A percentile compares a stretch with the other conserved stretches of the same genome.
Evolutionary conservation across 179 eudicot species (phyloP).

Genomic region (Camellia oleifera): DNA sequence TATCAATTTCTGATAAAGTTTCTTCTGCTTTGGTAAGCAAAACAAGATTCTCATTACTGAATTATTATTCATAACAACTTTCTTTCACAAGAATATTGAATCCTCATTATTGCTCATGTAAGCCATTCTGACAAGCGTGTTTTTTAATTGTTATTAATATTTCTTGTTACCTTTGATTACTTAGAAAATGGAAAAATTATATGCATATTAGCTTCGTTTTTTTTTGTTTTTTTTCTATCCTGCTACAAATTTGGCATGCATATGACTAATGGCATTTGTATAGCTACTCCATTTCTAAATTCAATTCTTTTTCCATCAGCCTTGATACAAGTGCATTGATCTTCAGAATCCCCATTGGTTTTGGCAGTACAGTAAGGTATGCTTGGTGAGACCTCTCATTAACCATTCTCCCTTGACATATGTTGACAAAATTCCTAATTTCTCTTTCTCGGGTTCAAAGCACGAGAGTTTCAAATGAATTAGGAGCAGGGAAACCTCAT

Average conservation of each 20-base stretch:
- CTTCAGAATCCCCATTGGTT: slow-evolving; percentile 37
- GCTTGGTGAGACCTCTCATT: not conserved
- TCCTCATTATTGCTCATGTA: no score
- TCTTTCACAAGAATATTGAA: no score
- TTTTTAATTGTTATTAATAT: no score
- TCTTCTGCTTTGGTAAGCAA: no score
- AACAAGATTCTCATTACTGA: no score
- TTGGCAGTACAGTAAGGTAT: slow-evolving; percentile 41
- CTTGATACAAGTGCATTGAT: slow-evolving; percentile 27
- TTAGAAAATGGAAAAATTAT: no score
- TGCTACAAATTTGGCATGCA: no score
- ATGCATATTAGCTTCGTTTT: no score
- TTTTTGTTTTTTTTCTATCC: no score
- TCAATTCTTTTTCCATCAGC: slow-evolving; percentile 17
- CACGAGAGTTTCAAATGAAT: slow-evolving; percentile 47
- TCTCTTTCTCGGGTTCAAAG: slow-evolving; percentile 16
- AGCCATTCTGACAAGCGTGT: no score
- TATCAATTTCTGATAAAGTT: no score
- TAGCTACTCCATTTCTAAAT: not conserved
- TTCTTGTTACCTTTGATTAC: not conserved
- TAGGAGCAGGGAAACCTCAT: slow-evolving; percentile 39
- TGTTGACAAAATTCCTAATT: not conserved
- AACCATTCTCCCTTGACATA: not conserved
- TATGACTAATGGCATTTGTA: not conserved
- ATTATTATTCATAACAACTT: no score